A percentile compares a stretch with the other conserved stretches of the same genome.
Evolutionary conservation across 2,329 filamentous ascomycete species (phyloP).

Genomic region (Rhynchosporium graminicola): DNA sequence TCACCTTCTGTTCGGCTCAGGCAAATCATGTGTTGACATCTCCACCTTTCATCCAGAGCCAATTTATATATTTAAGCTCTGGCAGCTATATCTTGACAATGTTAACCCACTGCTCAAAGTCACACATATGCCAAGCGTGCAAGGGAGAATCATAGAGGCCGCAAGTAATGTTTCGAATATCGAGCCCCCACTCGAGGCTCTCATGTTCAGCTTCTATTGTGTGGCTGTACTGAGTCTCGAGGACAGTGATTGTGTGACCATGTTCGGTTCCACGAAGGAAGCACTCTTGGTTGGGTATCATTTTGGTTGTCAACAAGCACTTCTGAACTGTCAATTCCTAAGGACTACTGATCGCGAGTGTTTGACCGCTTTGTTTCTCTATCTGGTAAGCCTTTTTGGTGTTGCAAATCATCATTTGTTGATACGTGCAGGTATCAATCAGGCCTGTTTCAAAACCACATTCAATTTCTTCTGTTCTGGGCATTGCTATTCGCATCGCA

Average conservation of each 20-base stretch:
- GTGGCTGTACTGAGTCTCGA: constrained; percentile 57
- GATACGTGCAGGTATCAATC: constrained; percentile 32
- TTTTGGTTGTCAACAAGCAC: constrained; percentile 49
- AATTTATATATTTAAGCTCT: constrained; percentile 67
- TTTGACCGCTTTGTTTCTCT: constrained; percentile 55
- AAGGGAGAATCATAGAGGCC: constrained; percentile 65
- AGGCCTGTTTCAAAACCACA: constrained; percentile 54
- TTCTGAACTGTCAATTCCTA: constrained; percentile 47
- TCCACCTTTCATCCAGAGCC: constrained; percentile 55
- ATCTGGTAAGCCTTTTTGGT: constrained; percentile 47
- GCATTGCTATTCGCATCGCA: constrained; percentile 66
- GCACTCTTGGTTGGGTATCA: constrained; percentile 46
- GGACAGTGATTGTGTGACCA: constrained; percentile 52
- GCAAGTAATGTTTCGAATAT: constrained; percentile 56
- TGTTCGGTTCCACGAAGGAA: constrained; percentile 43
- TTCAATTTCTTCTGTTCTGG: constrained; percentile 61
- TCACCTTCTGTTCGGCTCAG: constrained; percentile 53
- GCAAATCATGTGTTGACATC: constrained; percentile 43
- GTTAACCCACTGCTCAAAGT: constrained; percentile 74
- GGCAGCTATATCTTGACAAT: constrained; percentile 73
- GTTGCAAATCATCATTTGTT: constrained; percentile 8
- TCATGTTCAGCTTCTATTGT: constrained; percentile 66
- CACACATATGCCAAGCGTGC: constrained; percentile 70
- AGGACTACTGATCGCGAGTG: constrained; percentile 46
- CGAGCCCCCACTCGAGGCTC: constrained; percentile 58